These are phyloP conservation scores for Thymus quinquecostatus DNA, from an alignment of 257 asterid genomes.

Conservation along the genomic window DNA sequence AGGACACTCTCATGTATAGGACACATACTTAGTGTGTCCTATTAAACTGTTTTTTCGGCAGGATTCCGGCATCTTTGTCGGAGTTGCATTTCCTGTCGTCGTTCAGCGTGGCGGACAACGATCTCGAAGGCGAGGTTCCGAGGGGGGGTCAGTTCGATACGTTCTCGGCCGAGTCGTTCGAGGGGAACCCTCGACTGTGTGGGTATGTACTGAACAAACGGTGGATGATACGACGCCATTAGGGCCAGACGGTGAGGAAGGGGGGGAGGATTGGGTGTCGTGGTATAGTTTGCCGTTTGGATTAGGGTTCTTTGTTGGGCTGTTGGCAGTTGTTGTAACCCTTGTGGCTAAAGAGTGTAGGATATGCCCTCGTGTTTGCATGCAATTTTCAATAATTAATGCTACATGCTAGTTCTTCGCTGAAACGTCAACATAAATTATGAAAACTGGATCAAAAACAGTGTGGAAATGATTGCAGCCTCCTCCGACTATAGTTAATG, in stretches of 20 bases:
- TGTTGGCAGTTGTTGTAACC: neutral
- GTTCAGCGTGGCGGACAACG: constrained; percentile 35
- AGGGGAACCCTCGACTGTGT: constrained; percentile 40
- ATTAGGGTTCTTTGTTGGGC: neutral
- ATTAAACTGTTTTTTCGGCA: constrained; percentile 39
- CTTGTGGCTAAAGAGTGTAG: too few species aligned
- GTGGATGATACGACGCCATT: too few species aligned
- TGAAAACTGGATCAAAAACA: too few species aligned
- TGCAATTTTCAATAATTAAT: too few species aligned
- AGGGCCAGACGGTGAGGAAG: constrained; percentile 5
- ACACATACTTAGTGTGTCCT: constrained; percentile 46
- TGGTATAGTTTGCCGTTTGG: constrained; percentile 39
- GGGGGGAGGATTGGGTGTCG: constrained; percentile 4
- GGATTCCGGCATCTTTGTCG: constrained; percentile 45
- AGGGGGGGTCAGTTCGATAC: constrained; percentile 52
- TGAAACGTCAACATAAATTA: too few species aligned
- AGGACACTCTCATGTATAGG: too few species aligned
- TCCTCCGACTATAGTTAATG: too few species aligned
- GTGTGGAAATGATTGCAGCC: too few species aligned
- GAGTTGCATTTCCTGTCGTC: constrained; percentile 41
- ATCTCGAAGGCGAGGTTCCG: constrained; percentile 54
- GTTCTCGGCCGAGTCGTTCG: constrained; percentile 27
- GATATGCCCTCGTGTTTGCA: too few species aligned
- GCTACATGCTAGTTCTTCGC: too few species aligned
- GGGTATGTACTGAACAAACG: constrained; percentile 34